Base-by-base conservation (phyloP, 1,139 yeast species). In the Kodamaea fungicola region DNA sequence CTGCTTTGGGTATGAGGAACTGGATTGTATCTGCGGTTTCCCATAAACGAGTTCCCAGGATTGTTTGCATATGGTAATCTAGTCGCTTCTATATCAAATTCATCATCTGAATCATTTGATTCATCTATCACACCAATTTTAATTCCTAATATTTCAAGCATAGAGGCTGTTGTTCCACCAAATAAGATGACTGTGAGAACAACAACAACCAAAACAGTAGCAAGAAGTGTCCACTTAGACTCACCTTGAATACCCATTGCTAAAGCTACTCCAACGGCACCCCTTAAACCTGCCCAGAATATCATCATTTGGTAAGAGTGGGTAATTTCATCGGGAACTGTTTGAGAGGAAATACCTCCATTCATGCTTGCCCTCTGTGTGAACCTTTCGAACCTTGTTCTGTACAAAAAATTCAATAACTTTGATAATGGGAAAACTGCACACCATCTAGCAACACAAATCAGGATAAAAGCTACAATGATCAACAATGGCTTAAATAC, bases 281-380 rank as follows among this genome's bases (percentile, higher is more conserved):
- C 99, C 55, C 99, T 74, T 42, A 94, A 71, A 5, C 99, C 99
- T 2, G 98, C 98, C 99, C 99, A 94, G 61, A 94, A 94, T 33
- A 94, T 87, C 98, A 94, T 92, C 88, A 90, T 88, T 63, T 94
- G 98, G 60, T 94, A 94, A 42, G 86, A 88, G 51, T 88, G 94
- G 16, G 96, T 92, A 42, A 94, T 89, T 62, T 90, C 97, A 51
- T 90, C 97, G 1, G 86, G 84, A n/a, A 71, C 63, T 5, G 75
- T 57, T 27, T 67, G 63, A 6, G 61, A 52, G 1, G 69, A 51
- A 28, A 71, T 60, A 10, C 73, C 74, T 21, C 72, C 75, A 35
- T 59, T 57, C 34, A 67, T 45, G 16, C 67, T 64, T 13, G 51
- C 50, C 42, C 65, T 49, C 25, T 59, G 57, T 33, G 61, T 57